Percentiles rank a stretch among this genome's conserved stretches.
These are phyloP conservation scores for Chernovozyma sophiae-reginae DNA, from an alignment of 1,139 yeast species.

Conservation along the genomic window DNA sequence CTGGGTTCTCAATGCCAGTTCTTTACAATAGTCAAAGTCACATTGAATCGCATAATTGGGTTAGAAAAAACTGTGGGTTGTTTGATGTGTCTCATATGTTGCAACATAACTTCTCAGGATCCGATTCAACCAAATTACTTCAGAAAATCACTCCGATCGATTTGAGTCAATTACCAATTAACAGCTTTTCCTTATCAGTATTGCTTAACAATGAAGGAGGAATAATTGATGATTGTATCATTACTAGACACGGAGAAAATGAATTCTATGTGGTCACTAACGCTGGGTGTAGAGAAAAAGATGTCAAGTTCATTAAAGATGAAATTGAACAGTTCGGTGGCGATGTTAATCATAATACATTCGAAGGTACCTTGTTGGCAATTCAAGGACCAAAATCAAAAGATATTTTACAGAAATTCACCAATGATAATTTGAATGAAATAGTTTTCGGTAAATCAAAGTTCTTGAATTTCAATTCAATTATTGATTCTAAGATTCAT, in stretches of 20 bases:
- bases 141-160: constrained; percentile 87
- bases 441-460: constrained; percentile 75
- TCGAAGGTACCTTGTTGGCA: constrained; percentile 79
- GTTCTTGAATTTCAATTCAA: constrained; percentile 45
- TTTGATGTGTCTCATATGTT: constrained; percentile 98
- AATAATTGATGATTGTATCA: constrained; percentile 89
- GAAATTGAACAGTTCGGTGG: constrained; percentile 43
- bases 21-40: constrained; percentile 78
- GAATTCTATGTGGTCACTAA: constrained; percentile 90
- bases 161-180: constrained; percentile 49
- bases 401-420: constrained; percentile 58
- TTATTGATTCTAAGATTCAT: constrained; percentile 48
- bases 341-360: constrained; percentile 54
- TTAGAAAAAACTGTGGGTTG: constrained; percentile 78
- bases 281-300: constrained; percentile 91
- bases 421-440: constrained; percentile 52
- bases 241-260: constrained; percentile 78
- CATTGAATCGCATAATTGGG: constrained; percentile 93
- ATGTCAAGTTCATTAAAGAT: constrained; percentile 55
- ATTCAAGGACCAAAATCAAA: constrained; percentile 89
- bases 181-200: constrained; percentile 72
- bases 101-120: constrained; percentile 75
- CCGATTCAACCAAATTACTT: constrained; percentile 62
- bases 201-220: constrained; percentile 72
- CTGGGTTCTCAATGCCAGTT: constrained; percentile 94